Percentiles rank a stretch among this genome's conserved stretches.
Conservation (phyloP, 371 early-diverging fungal genomes). For the Mucor indicus region DNA sequence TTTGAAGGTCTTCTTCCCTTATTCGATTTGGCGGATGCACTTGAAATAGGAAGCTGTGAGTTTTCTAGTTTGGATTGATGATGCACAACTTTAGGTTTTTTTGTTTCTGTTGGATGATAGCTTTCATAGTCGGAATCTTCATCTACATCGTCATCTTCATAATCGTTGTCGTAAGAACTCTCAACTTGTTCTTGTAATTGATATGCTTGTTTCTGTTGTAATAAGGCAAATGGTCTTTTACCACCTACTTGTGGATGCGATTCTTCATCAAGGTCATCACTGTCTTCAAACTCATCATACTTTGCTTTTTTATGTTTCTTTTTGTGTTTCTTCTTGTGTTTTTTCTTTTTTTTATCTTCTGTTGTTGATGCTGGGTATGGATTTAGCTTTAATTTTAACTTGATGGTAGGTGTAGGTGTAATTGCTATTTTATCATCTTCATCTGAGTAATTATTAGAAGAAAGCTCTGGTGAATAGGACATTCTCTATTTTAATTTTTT, state of each 20-base stretch:
- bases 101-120: constrained; percentile 22
- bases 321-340: constrained; percentile 41
- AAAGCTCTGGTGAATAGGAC: constrained; percentile 35
- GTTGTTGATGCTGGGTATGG: constrained; percentile 20
- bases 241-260: constrained; percentile 13
- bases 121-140: constrained; percentile 11
- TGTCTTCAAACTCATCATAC: too few species aligned
- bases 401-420: constrained; percentile 18
- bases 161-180: background rate
- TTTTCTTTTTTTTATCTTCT: constrained; percentile 27
- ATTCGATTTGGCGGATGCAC: too few species aligned
- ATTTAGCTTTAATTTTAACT: constrained; percentile 41
- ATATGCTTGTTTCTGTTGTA: constrained; percentile 8
- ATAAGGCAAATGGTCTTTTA: constrained; percentile 22
- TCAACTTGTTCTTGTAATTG: background rate
- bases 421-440: constrained; percentile 13
- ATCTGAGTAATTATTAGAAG: constrained; percentile 23
- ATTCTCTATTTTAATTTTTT: constrained; percentile 27
- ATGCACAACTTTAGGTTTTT: too few species aligned
- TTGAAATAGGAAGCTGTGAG: too few species aligned
- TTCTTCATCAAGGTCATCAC: too few species aligned
- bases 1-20: constrained; percentile 13
- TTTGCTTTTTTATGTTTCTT: constrained; percentile 34
- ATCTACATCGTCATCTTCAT: background rate
- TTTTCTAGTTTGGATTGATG: too few species aligned